Base-by-base conservation (phyloP, 371 early-diverging fungal species). In the Mortierella sp. region DNA sequence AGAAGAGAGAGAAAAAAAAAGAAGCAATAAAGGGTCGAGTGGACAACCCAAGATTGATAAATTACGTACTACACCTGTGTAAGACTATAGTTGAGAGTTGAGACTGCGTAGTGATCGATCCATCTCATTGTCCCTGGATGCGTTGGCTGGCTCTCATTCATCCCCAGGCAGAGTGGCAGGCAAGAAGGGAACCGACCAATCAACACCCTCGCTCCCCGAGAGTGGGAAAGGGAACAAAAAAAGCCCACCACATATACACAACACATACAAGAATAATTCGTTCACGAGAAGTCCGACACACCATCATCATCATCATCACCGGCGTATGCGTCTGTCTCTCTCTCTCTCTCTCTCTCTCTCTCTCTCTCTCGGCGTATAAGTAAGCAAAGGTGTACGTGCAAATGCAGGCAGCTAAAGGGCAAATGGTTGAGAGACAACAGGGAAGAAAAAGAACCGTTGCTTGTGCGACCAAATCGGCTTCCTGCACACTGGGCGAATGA, bases 131-230 rank as follows among this genome's bases (percentile, higher is more conserved):
- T 32, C 56, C 56, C n/a, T 21, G 35, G 8, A 43, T 75, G 68
- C 41, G 75, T 18, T 75, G 76, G 76, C 76, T 54, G 38, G n/a
- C 71, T 70, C 76, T 55, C 46, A 44, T 76, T 71, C 56, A 71
- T 68, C 38, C 38, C 18, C 29, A 14, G 55, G n/a, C 32, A 4
- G 60, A 29, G 16, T 32, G 60, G 48, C 48, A 51, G 27, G 24
- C 56, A 27, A 56, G 56, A n/a, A 1, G 68, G 68, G 24, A 35
- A 41, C 68, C 43, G 24, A 68, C 68, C 68, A 68, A 68, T 68
- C 68, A 68, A 1, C 24, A 7, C 43, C 24, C 38, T 21, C 11
- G 3, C 5, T 38, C 24, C 11, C 4, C 8, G 11, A 21, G 68
- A 68, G 68, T 38, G 65, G 65, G 65, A 32, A 65, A 68, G 35